Base-by-base conservation (phyloP, 1,284 basidiomycete species). In the Trichosporon coremiiforme region DNA sequence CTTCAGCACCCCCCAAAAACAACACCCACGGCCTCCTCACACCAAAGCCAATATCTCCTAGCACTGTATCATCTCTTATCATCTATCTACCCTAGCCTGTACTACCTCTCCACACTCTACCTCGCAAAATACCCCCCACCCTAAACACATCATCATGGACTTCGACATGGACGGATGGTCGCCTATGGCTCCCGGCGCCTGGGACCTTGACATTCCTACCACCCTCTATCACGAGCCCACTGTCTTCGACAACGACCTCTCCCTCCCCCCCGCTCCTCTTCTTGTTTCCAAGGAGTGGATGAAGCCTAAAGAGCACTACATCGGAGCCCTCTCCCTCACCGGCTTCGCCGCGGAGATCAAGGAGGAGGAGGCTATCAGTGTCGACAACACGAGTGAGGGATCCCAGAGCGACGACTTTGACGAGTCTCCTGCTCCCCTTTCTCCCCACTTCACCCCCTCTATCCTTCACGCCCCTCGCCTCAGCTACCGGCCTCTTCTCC, bases 141-240 rank as follows among this genome's bases (percentile, higher is more conserved):
- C 29, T 53, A 45, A 17, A 45, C 41, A 35, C 12, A 17, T 13
- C 29, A 62, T 22, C 57, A 62, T 65, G 38, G 20, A 33, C 22
- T 45, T 47, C 64, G 64, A 65, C 57, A 20, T 65, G 64, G 53
- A 64, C 64, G 15, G 41, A 66, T 33, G 60, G 36, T 65, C 67
- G 12, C 70, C 70, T 13, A 36, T 71, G 22, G 66, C 66, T 2
- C 70, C 70, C 22, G 70, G 70, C 25, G 22, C 67, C n/a, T 66
- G 64, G 22, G 70, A 71, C 68, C 60, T 71, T 20, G 70, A 71
- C 50, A 38, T 65, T 50, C 22, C 25, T 33, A 68, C 36, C 25
- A 41, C 50, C 10, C 33, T 31, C 22, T 17, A 66, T 31, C 64
- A 66, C 10, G 33, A 47, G 8, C 41, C 55, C 29, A 62, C 65